Evolutionary conservation across 208 protist species (phyloP).

Genomic region (Crithidia thermophila): DNA sequence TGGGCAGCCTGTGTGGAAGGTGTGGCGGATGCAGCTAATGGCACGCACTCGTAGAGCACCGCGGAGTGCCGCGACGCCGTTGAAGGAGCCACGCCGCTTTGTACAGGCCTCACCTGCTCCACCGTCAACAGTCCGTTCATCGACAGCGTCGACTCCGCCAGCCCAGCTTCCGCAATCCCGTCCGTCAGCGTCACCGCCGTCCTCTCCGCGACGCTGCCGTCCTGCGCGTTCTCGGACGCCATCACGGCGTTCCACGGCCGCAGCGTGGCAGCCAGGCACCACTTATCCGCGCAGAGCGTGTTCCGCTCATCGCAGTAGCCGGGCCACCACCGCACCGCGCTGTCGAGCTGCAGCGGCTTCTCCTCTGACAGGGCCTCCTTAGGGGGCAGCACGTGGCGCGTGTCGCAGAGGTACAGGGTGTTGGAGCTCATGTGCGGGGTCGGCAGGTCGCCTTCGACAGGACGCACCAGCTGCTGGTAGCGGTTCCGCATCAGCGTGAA

Average conservation of each 20-base stretch:
- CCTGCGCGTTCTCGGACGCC: constrained; percentile 25
- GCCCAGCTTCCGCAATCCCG: not conserved
- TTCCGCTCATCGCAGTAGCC: constrained; percentile 39
- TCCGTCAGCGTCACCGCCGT: constrained; percentile 4
- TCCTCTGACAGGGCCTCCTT: constrained; percentile 1
- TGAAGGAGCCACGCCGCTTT: not conserved
- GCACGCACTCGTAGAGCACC: constrained; percentile 36
- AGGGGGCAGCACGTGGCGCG: constrained; percentile 27
- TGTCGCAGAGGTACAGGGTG: constrained; percentile 52
- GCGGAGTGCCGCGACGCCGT: constrained; percentile 27
- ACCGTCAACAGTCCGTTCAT: not conserved
- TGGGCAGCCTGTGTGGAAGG: not conserved
- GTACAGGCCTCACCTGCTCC: not conserved
- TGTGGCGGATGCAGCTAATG: not conserved
- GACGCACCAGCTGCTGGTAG: constrained; percentile 64
- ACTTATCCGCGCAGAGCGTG: constrained; percentile 45
- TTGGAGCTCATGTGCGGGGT: constrained; percentile 36
- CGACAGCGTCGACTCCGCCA: not conserved
- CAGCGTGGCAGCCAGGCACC: constrained; percentile 33
- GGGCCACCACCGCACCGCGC: constrained; percentile 38
- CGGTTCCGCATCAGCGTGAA: constrained; percentile 39
- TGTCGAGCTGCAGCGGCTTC: not conserved
- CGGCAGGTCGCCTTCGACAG: constrained; percentile 56
- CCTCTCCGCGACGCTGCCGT: not conserved
- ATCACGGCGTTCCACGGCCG: constrained; percentile 36